phyloP scores from a whole-genome alignment of 129 eudicot species.

The Ambrosia artemisiifolia region DNA sequence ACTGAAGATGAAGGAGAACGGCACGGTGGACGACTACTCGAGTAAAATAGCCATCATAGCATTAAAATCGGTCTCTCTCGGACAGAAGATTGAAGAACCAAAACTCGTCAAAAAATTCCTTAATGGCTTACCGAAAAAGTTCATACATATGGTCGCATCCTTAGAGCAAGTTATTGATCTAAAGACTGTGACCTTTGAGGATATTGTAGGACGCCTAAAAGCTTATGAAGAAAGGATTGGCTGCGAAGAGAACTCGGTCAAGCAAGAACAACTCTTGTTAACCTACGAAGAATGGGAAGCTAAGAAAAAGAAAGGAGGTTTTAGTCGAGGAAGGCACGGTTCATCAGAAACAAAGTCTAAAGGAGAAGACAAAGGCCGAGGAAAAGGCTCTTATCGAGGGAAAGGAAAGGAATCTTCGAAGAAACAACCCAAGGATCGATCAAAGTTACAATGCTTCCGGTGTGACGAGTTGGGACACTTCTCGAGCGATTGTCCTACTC shows the following conservation, averaged over 20 bases:
- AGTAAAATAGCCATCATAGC: neutral
- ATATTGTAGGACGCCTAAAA: neutral
- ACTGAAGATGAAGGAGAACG: neutral
- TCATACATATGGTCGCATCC: neutral
- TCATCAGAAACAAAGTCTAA: no score
- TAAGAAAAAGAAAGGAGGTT: no score
- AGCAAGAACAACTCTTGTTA: no score
- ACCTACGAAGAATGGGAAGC: no score
- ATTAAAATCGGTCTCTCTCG: neutral
- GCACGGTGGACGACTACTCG: neutral
- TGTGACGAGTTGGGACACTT: neutral
- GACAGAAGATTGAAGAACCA: neutral
- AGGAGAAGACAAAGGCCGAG: no score
- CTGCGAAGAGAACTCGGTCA: no score
- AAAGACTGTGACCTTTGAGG: neutral
- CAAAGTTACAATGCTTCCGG: neutral
- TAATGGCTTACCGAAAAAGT: neutral
- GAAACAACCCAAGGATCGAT: neutral
- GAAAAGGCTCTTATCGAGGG: no score
- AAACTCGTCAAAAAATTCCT: neutral
- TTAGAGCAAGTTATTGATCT: neutral
- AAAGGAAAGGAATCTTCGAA: no score
- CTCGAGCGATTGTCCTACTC: neutral
- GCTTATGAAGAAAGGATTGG: no score
- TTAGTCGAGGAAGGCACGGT: no score